Base-by-base conservation (phyloP, 345 rosid species). In the Citrus glauca region DNA sequence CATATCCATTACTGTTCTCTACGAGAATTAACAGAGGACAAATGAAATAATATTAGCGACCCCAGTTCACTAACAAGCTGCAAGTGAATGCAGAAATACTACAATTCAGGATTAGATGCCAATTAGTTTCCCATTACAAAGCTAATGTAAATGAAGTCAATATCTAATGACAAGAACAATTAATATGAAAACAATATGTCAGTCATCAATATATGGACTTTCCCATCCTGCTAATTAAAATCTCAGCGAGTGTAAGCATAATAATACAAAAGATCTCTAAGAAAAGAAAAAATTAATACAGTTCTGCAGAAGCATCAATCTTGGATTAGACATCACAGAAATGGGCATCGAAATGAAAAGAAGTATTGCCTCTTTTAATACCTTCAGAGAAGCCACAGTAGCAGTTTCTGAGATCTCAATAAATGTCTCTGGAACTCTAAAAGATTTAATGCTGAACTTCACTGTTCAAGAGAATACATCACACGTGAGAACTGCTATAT, bases 321-420 rank as follows among this genome's bases (percentile, higher is more conserved):
- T 9, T 37, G 10, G 6, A 74, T 66, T 40, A 45, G 27, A 30
- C n/a, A 30, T 25, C 63, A 48, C 24, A 8, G 70, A n/a, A 33
- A 67, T 32, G 25, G 57, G 35, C 16, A 32, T 9, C 28, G 77
- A 30, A 61, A 48, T 32, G 30, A 25, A 68, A 40, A 19, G 37
- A 69, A 76, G 32, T 33, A 48, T 19, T 27, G 69, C 45, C 71
- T 10, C 67, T 45, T 8, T 40, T 20, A 55, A 72, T 85, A 97
- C 99, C 98, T 97, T 94, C 72, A 97, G 82, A 9, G 95, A 94
- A 75, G 94, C 94, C 73, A 94, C 87, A 19, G 98, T 94, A 40
- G 92, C 88, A 57, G 86, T 90, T 85, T 94, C 93, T 37, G 99
- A 95, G 72, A 94, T 93, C 86, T 94, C 98, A 74, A 97, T 79